Evolutionary conservation across 1,139 yeast species (phyloP).

Genomic region (Zygosaccharomyces pseudobailii): DNA sequence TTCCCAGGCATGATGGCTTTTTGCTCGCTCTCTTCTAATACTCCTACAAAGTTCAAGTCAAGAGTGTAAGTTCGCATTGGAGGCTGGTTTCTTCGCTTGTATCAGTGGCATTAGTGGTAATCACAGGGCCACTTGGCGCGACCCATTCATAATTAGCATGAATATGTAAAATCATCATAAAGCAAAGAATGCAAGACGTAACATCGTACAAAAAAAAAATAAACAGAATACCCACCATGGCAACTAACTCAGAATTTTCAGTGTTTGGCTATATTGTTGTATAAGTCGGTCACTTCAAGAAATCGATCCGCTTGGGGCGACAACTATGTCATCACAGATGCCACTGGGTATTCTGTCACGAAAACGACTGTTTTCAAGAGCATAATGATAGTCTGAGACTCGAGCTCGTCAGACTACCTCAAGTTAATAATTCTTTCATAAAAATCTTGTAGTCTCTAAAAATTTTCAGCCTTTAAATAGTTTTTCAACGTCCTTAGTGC

Average conservation of each 20-base stretch:
- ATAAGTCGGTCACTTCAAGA: conserved; percentile 31
- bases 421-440: neutral
- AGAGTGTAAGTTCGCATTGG: neutral
- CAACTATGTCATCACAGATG: conserved; percentile 33
- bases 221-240: conserved; percentile 1
- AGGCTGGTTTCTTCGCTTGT: neutral
- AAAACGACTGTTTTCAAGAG: conserved; percentile 4
- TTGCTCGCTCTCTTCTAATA: neutral
- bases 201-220: neutral
- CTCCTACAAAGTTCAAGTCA: neutral
- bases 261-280: conserved; percentile 35
- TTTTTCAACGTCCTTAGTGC: neutral
- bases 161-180: conserved; percentile 25
- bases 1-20: neutral
- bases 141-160: conserved; percentile 34
- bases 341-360: conserved; percentile 3
- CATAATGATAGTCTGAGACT: neutral
- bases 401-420: neutral
- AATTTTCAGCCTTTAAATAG: conserved; percentile 1
- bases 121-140: conserved; percentile 3
- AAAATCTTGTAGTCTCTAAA: neutral
- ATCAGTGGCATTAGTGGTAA: neutral
- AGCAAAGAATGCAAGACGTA: conserved; percentile 4
- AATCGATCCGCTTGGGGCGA: conserved; percentile 37
- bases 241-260: conserved; percentile 30